Evolutionary conservation across 1,284 basidiomycete genomes (phyloP).

Genomic region (Ceratobasidium sp.): DNA sequence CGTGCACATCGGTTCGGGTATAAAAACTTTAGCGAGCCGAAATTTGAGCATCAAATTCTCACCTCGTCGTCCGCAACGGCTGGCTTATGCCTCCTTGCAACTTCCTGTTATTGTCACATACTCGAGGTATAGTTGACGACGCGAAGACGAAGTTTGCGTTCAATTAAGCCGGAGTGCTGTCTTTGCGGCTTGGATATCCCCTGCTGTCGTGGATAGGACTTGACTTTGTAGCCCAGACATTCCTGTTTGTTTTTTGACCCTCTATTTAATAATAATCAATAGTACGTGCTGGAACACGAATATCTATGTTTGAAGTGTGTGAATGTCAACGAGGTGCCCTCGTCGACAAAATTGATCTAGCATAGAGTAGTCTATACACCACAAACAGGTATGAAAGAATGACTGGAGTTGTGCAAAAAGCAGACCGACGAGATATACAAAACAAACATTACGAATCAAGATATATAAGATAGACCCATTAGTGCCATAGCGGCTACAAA

Average conservation of each 20-base stretch:
- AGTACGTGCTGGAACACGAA: slow-evolving; percentile 56
- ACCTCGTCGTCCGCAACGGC: slow-evolving; percentile 46
- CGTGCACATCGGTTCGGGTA: slow-evolving; percentile 31
- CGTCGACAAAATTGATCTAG: slow-evolving; percentile 18
- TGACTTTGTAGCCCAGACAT: slow-evolving; percentile 77
- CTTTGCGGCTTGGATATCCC: slow-evolving; percentile 59
- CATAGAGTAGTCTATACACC: not conserved
- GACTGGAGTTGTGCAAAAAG: slow-evolving; percentile 13
- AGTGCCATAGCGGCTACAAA: slow-evolving; percentile 42
- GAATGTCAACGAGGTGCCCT: slow-evolving; percentile 34
- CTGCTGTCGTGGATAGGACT: slow-evolving; percentile 70
- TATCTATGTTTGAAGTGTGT: slow-evolving; percentile 49
- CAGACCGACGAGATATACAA: slow-evolving; percentile 29
- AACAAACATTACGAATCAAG: slow-evolving; percentile 21
- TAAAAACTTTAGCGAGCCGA: slow-evolving; percentile 22
- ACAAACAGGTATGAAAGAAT: slow-evolving; percentile 12
- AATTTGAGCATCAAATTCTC: slow-evolving; percentile 40
- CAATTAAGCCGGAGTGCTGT: slow-evolving; percentile 85
- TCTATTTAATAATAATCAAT: slow-evolving; percentile 59
- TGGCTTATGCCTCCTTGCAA: slow-evolving; percentile 35
- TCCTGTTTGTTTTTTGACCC: slow-evolving; percentile 43
- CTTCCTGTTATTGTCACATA: slow-evolving; percentile 31
- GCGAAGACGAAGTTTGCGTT: slow-evolving; percentile 57
- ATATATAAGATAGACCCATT: slow-evolving; percentile 46
- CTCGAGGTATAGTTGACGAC: slow-evolving; percentile 46